phyloP scores from a whole-genome alignment of 108 stramenopile species.

The Cylindrotheca closterium region DNA sequence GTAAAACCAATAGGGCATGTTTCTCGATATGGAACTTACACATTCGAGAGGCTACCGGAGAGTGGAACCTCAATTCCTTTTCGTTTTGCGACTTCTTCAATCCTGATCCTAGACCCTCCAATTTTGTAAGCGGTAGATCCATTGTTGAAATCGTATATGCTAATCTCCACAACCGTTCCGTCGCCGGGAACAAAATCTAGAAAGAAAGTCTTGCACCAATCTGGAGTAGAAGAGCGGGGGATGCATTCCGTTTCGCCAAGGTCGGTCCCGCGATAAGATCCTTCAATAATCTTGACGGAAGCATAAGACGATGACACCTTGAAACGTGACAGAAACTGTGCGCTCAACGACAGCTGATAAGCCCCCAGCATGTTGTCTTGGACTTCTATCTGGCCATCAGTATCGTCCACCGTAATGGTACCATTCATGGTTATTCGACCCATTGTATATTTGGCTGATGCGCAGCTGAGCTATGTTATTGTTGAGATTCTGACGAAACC shows the following conservation, averaged over 20 bases:
- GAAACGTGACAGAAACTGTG: slow-evolving; percentile 10
- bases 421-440: too few species aligned
- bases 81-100: too few species aligned
- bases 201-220: slow-evolving; percentile 34
- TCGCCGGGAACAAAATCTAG: slow-evolving; percentile 27
- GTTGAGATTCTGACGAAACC: too few species aligned
- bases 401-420: too few species aligned
- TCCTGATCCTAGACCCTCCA: too few species aligned
- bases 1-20: background rate
- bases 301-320: slow-evolving; percentile 19
- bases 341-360: slow-evolving; percentile 29
- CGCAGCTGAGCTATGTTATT: too few species aligned
- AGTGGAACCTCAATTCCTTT: too few species aligned
- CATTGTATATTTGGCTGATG: too few species aligned
- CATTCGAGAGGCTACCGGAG: too few species aligned
- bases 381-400: too few species aligned
- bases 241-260: slow-evolving; percentile 40
- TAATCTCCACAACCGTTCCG: slow-evolving; percentile 18
- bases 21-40: background rate
- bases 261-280: slow-evolving; percentile 13
- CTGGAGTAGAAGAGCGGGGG: slow-evolving; percentile 1
- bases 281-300: slow-evolving; percentile 17
- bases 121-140: slow-evolving; percentile 14
- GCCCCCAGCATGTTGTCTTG: too few species aligned
- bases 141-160: slow-evolving; percentile 22